Evolutionary conservation across 176 grass and related monocot genomes (phyloP).

Genomic region (Carex littledalei): DNA sequence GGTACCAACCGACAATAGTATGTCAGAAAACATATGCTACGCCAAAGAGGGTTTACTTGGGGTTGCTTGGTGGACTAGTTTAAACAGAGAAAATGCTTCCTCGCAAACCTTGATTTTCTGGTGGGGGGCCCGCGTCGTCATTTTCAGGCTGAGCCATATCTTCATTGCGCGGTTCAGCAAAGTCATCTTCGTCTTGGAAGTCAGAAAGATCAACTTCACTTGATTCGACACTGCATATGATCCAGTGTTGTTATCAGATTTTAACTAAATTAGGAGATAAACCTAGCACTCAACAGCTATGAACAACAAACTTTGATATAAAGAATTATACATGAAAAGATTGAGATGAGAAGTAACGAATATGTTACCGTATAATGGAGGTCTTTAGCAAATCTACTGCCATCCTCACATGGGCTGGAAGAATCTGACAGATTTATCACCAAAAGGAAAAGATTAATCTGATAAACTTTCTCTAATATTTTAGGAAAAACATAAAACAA

Average conservation of each 20-base stretch:
- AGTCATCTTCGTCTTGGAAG: constrained; percentile 71
- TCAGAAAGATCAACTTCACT: constrained; percentile 98
- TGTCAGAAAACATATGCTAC: neutral
- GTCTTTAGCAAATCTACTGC: constrained; percentile 94
- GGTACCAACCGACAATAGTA: neutral
- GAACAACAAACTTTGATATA: constrained; percentile 12
- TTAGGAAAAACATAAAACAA: neutral
- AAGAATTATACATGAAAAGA: neutral
- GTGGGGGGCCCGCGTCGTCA: constrained; percentile 27
- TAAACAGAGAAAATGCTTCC: no score
- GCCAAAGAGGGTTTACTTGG: no score
- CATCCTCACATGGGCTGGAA: constrained; percentile 86
- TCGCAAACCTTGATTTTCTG: constrained; percentile 43
- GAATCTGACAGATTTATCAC: constrained; percentile 47
- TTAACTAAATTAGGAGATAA: neutral
- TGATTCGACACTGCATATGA: constrained; percentile 78
- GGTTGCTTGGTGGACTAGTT: no score
- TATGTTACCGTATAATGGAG: constrained; percentile 79
- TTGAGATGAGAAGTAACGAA: constrained; percentile 3
- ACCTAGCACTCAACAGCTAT: neutral
- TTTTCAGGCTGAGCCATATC: constrained; percentile 30
- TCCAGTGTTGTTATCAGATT: no score
- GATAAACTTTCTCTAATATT: neutral
- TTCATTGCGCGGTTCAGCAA: constrained; percentile 22
- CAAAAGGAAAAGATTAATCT: constrained; percentile 7